Conservation (phyloP, 192 early-diverging fungal genomes). For the Mortierella claussenii region DNA sequence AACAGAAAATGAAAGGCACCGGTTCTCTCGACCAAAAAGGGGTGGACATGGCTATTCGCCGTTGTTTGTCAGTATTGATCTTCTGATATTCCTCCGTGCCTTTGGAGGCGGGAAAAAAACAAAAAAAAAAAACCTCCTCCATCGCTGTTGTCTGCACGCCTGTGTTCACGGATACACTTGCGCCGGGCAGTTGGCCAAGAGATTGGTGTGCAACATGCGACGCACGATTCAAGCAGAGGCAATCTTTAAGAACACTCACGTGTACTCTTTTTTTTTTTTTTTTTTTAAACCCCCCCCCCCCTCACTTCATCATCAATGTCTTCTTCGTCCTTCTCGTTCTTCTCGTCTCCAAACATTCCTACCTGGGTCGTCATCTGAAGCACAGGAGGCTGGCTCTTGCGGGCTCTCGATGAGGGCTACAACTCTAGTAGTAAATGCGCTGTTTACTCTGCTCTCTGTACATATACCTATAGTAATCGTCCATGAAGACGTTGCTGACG, state of each 20-base stretch:
- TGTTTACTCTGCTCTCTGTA: too few species aligned
- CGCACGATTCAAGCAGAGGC: background rate
- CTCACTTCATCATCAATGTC: background rate
- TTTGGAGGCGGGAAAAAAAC: too few species aligned
- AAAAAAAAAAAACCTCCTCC: too few species aligned
- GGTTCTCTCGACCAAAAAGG: background rate
- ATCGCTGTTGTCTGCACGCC: constrained; percentile 26
- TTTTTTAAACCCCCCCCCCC: background rate
- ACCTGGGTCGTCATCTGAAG: too few species aligned
- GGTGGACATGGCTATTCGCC: background rate
- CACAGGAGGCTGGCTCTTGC: too few species aligned
- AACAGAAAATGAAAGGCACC: too few species aligned
- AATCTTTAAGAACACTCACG: background rate
- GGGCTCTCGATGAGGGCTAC: background rate
- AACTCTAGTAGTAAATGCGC: too few species aligned
- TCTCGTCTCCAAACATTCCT: background rate
- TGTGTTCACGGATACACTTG: constrained; percentile 27
- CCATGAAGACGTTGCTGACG: too few species aligned
- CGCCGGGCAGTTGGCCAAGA: constrained; percentile 3
- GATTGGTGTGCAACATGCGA: background rate
- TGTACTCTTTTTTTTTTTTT: background rate
- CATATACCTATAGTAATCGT: too few species aligned
- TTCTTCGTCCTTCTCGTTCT: background rate
- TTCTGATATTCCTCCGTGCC: too few species aligned
- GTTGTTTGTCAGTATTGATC: too few species aligned